phyloP scores from a whole-genome alignment of 345 rosid species.

The Lepidium didymum region DNA sequence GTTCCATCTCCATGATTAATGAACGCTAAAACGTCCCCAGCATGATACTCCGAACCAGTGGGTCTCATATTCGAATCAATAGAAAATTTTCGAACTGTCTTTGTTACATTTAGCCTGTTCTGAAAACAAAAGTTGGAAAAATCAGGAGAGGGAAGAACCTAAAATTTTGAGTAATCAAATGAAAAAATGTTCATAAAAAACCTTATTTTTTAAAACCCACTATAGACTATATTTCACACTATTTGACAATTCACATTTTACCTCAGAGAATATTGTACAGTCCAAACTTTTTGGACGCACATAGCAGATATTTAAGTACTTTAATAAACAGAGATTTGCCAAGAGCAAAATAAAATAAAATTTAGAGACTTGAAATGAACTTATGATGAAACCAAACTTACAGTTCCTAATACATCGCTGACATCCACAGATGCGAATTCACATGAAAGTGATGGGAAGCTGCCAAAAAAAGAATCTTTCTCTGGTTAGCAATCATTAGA shows the following conservation, averaged over 20 bases:
- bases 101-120: conserved; percentile 97
- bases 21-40: conserved; percentile 44
- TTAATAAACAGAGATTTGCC: background rate
- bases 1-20: conserved; percentile 84
- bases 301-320: background rate
- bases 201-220: background rate
- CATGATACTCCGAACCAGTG: conserved; percentile 82
- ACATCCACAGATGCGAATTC: conserved; percentile 96
- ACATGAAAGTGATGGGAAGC: conserved; percentile 96
- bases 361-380: background rate
- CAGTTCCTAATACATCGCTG: conserved; percentile 96
- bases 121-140: conserved; percentile 39
- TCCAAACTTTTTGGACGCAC: background rate
- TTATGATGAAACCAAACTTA: conserved; percentile 46
- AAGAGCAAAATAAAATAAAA: background rate
- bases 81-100: conserved; percentile 85
- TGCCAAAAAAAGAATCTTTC: conserved; percentile 31
- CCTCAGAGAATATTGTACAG: background rate
- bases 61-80: conserved; percentile 72
- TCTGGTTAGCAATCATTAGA: conserved; percentile 23
- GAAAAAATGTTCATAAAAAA: background rate
- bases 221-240: background rate
- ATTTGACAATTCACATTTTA: background rate
- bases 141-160: conserved; percentile 11
- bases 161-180: background rate